Evolutionary conservation across 192 early-diverging fungal species (phyloP).

Genomic region (Coemansia sp.): DNA sequence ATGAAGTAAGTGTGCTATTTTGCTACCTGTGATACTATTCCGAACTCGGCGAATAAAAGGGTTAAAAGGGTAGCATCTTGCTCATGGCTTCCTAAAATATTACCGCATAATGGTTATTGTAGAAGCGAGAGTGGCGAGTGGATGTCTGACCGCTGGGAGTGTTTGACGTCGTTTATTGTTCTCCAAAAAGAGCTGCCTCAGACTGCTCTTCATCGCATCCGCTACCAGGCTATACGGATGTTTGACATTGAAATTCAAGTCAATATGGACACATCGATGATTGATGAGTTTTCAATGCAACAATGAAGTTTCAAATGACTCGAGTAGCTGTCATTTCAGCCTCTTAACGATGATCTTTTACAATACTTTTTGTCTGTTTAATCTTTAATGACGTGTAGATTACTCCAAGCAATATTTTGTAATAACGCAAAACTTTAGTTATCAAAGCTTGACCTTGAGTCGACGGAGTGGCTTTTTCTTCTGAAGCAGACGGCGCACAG

Average conservation of each 20-base stretch:
- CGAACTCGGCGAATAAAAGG: too few relatives aligned
- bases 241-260: conserved; percentile 54
- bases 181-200: conserved; percentile 46
- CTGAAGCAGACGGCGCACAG: conserved; percentile 38
- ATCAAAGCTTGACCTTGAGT: conserved; percentile 42
- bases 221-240: conserved; percentile 40
- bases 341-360: too few relatives aligned
- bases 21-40: conserved; percentile 16
- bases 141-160: conserved; percentile 52
- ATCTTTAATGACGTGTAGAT: too few relatives aligned
- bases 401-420: too few relatives aligned
- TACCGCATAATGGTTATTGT: conserved; percentile 2
- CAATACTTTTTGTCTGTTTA: too few relatives aligned
- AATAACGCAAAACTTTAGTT: neutral
- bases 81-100: neutral
- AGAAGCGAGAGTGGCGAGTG: conserved; percentile 46
- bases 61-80: too few relatives aligned
- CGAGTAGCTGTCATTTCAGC: too few relatives aligned
- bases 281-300: conserved; percentile 25
- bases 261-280: conserved; percentile 42
- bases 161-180: conserved; percentile 46
- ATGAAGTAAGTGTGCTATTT: conserved; percentile 26
- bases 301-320: neutral
- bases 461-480: conserved; percentile 32
- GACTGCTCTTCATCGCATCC: conserved; percentile 44